These are phyloP conservation scores for Mycena haematopus DNA, from an alignment of 768 basidiomycete genomes.

Conservation along the genomic window DNA sequence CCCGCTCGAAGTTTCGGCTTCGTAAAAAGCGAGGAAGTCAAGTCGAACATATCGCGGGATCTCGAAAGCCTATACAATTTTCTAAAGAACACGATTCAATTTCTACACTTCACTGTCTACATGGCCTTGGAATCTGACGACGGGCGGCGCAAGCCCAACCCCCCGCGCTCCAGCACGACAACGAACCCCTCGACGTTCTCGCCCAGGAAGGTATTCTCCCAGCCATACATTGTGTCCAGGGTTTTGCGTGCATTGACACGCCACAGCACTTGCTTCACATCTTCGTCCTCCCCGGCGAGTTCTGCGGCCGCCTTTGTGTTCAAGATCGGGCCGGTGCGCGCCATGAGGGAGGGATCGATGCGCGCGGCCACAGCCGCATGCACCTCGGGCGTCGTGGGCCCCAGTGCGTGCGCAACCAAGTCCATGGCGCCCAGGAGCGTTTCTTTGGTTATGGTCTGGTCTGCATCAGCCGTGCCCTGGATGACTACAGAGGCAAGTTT, in stretches of 20 bases:
- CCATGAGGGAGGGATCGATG: neutral
- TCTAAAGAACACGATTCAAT: too few species aligned
- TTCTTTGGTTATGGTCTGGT: too few species aligned
- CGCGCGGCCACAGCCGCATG: too few species aligned
- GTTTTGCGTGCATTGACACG: too few species aligned
- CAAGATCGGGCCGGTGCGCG: slow-evolving; percentile 1
- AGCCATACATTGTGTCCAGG: too few species aligned
- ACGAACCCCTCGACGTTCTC: slow-evolving; percentile 27
- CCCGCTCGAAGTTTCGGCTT: too few species aligned
- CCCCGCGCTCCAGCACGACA: slow-evolving; percentile 28
- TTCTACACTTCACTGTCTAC: too few species aligned
- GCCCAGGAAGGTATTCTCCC: too few species aligned
- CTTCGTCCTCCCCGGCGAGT: slow-evolving; percentile 14
- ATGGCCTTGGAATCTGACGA: too few species aligned
- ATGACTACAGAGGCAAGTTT: slow-evolving; percentile 29
- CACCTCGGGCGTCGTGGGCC: slow-evolving; percentile 12
- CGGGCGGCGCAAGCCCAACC: slow-evolving; percentile 26
- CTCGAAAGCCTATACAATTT: too few species aligned
- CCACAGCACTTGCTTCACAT: slow-evolving; percentile 13
- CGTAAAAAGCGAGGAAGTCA: too few species aligned
- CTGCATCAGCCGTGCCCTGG: slow-evolving; percentile 37
- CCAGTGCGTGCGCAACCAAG: slow-evolving; percentile 23
- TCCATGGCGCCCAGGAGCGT: slow-evolving; percentile 24
- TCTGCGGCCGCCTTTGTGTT: neutral
- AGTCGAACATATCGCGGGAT: too few species aligned